Base-by-base conservation (phyloP, 257 asterid species). In the Mentha longifolia region DNA sequence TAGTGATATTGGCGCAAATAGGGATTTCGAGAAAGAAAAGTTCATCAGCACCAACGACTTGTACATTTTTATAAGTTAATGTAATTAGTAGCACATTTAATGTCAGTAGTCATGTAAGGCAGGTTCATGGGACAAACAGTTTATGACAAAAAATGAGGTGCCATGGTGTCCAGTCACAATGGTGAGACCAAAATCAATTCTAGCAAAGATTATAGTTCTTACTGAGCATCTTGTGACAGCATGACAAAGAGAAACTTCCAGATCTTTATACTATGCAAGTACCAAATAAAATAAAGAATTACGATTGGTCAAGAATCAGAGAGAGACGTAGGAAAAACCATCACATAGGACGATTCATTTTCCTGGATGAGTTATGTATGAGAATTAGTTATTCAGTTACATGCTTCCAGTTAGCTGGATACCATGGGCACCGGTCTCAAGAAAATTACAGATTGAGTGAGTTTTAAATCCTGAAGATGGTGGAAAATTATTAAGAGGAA, bases 1-100 rank as follows among this genome's bases (percentile, higher is more conserved):
- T 94, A 50, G 70, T 42, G 70, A 77, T 37, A 49, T 30, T 63
- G 71, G 72, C 31, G 20, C 61, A 64, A 68, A 71, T 65, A 52
- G 69, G 47, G 68, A 12, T 51, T 60, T 51, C 62, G 55, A 68
- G 67, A 61, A 66, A 74, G 25, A 66, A 47, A 16, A 66, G 54
- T 61, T 55, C 46, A 47, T 63, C 70, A 72, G 63, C 46, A 3
- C 50, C 31, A 62, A 41, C 9, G 10, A 37, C 51, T 35, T 46
- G 28, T 49, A 35, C 57, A 51, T 30, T 51, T 19, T 15, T 15
- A 67, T 30, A 20, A 54, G 68, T 16, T 61, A 71, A 35, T 25
- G 52, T 5, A 46, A 9, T 10, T 9, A 11, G 39, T 54, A 50
- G 61, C 58, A 60, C 35, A 65, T 51, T 66, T 50, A 60, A 56